Percentiles rank a stretch among this genome's conserved stretches.
phyloP scores from a whole-genome alignment of 139 green algal genomes.

The Penium margaritaceum region DNA sequence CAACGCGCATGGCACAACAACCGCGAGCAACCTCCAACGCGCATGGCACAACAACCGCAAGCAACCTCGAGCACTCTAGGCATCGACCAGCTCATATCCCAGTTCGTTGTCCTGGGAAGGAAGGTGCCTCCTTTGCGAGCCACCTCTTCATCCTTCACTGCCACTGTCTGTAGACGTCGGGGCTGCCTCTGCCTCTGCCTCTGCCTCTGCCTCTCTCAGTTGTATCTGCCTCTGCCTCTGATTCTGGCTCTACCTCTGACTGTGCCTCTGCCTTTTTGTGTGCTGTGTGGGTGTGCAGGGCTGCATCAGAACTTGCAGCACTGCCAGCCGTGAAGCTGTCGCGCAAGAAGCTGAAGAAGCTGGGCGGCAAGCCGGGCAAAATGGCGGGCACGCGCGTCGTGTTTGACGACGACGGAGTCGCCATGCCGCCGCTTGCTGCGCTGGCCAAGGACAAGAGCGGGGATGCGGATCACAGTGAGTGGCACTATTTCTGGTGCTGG shows the following conservation, averaged over 20 bases:
- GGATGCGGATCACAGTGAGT: no score
- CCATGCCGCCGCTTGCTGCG: constrained; percentile 31
- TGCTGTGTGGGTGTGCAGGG: no score
- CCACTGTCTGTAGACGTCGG: not conserved
- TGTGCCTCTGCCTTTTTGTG: no score
- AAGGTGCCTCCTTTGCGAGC: no score
- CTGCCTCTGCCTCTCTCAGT: not conserved
- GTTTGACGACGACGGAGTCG: constrained; percentile 49
- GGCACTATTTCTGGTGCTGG: no score
- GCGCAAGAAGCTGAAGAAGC: constrained; percentile 44
- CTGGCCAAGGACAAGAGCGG: constrained; percentile 21
- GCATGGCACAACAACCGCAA: no score
- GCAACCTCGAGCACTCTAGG: no score
- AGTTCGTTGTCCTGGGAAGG: no score
- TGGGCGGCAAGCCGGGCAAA: constrained; percentile 17
- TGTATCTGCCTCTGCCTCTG: not conserved
- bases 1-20: no score
- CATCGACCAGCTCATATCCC: no score
- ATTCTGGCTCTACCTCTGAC: not conserved
- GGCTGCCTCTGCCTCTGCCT: not conserved
- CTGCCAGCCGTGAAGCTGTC: constrained; percentile 12
- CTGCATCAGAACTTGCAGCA: no score
- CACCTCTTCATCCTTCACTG: not conserved
- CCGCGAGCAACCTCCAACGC: no score
- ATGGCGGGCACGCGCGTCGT: constrained; percentile 36